Conservation (phyloP, 1,139 yeast species). For the Debaryomyces psychrophilus region DNA sequence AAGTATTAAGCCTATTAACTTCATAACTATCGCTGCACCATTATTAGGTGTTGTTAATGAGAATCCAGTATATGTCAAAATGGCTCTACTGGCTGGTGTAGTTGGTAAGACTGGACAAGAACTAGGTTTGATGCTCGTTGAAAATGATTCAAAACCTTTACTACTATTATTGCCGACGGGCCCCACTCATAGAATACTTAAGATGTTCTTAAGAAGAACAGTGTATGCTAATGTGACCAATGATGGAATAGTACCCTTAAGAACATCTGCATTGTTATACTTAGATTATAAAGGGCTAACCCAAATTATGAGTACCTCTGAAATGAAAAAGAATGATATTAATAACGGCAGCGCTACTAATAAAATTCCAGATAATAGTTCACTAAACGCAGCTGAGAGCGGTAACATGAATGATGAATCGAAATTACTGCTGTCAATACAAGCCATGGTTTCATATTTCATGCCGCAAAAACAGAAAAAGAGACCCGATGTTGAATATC, state of each 20-base stretch:
- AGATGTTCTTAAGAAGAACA: conserved; percentile 67
- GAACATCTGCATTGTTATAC: conserved; percentile 82
- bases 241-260: conserved; percentile 91
- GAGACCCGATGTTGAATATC: conserved; percentile 28
- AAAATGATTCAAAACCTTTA: conserved; percentile 57
- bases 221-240: conserved; percentile 78
- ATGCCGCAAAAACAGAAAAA: conserved; percentile 48
- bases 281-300: conserved; percentile 55
- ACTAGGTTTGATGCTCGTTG: conserved; percentile 59
- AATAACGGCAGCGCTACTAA: conserved; percentile 15
- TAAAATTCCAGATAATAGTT: conserved; percentile 24
- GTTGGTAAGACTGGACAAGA: conserved; percentile 96
- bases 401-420: conserved; percentile 18
- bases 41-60: conserved; percentile 82
- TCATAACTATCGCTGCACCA: conserved; percentile 86
- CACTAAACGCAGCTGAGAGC: conserved; percentile 18
- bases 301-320: conserved; percentile 41
- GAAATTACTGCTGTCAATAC: conserved; percentile 41
- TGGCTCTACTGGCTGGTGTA: conserved; percentile 84
- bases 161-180: conserved; percentile 78
- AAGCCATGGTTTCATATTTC: conserved; percentile 48
- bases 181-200: conserved; percentile 70
- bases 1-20: conserved; percentile 72
- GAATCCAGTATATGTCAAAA: conserved; percentile 83
- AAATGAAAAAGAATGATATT: conserved; percentile 12